Conservation (phyloP, 2,329 filamentous ascomycete species). For the Hypoxylon sp. region DNA sequence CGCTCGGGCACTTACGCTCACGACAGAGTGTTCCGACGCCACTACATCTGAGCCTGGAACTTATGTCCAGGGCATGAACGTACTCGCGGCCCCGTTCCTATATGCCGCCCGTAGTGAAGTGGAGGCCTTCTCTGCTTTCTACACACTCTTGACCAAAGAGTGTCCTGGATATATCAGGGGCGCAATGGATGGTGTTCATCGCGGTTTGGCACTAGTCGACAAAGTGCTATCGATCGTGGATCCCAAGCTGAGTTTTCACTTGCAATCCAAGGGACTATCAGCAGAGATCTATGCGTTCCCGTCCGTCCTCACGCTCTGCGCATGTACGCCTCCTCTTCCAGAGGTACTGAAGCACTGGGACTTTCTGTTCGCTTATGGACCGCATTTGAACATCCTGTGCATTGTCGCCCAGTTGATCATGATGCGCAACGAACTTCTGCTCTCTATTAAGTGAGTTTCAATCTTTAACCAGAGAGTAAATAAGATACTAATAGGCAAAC, state of each 20-base stretch:
- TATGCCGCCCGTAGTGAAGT: conserved; percentile 95
- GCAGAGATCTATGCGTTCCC: conserved; percentile 98
- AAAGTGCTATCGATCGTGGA: conserved; percentile 93
- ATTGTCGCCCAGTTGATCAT: conserved; percentile 95
- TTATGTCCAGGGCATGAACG: conserved; percentile 99
- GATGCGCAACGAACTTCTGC: conserved; percentile 85
- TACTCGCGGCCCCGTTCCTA: conserved; percentile 93
- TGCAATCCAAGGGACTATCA: conserved; percentile 87
- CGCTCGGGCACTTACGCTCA: conserved; percentile 70
- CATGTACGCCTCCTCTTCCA: conserved; percentile 93
- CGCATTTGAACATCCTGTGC: conserved; percentile 94
- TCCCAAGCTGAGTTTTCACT: conserved; percentile 84
- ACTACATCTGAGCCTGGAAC: conserved; percentile 78
- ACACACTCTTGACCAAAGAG: conserved; percentile 87
- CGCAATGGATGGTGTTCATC: conserved; percentile 97
- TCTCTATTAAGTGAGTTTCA: conserved; percentile 78
- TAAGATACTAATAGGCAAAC: conserved; percentile 48
- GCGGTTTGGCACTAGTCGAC: conserved; percentile 90
- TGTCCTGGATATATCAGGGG: conserved; percentile 94
- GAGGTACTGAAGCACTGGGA: conserved; percentile 97
- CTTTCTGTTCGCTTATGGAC: conserved; percentile 95
- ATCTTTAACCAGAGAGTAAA: conserved; percentile 16
- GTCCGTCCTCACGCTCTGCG: conserved; percentile 92
- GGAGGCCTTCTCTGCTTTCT: conserved; percentile 92
- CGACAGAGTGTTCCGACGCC: conserved; percentile 73